phyloP scores from a whole-genome alignment of 176 grass and related monocot genomes.

The Triticum dicoccoides region DNA sequence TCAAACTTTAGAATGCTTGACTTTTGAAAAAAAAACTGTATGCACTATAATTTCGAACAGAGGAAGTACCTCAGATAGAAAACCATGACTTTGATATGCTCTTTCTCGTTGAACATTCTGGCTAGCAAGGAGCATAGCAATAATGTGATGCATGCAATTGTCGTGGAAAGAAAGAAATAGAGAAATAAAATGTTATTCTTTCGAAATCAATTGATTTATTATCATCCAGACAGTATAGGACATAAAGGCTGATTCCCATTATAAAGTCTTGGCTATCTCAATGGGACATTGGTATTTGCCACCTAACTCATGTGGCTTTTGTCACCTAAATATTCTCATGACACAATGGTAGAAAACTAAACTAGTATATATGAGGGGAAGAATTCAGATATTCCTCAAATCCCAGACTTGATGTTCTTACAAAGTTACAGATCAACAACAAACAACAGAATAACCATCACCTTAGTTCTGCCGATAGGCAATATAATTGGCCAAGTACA shows the following conservation, averaged over 20 bases:
- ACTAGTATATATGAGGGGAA: conserved; percentile 29
- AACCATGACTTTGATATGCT: background rate
- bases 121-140: background rate
- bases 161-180: background rate
- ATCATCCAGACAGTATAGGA: background rate
- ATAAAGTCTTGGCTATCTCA: conserved; percentile 7
- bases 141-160: background rate
- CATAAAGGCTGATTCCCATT: conserved; percentile 17
- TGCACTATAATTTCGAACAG: background rate
- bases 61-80: background rate
- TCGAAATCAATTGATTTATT: background rate
- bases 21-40: background rate
- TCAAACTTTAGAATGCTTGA: background rate
- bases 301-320: conserved; percentile 20
- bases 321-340: conserved; percentile 24
- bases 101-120: background rate
- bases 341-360: conserved; percentile 35
- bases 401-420: conserved; percentile 24
- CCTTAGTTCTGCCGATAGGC: conserved; percentile 63
- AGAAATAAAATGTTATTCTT: background rate
- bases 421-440: conserved; percentile 26
- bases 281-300: conserved; percentile 8
- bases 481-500: conserved; percentile 86
- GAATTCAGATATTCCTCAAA: conserved; percentile 24
- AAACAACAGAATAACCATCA: conserved; percentile 35